These are phyloP conservation scores for Chrysoporthe puriensis DNA, from an alignment of 2,329 filamentous ascomycete genomes.

Conservation along the genomic window DNA sequence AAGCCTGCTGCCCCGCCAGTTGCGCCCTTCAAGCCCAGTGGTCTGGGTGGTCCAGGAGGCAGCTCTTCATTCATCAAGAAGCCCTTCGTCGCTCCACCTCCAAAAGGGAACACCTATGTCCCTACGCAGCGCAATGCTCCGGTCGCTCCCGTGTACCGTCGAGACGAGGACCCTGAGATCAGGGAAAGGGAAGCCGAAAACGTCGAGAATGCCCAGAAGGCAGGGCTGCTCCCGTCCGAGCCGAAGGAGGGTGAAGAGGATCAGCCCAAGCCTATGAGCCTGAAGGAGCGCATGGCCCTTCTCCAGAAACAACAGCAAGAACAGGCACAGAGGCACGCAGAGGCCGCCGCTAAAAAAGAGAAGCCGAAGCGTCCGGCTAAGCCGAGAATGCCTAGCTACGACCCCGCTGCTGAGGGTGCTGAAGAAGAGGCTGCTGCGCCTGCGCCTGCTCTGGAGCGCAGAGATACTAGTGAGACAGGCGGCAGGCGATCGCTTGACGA, in stretches of 20 bases:
- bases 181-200: slow-evolving; percentile 68
- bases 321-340: slow-evolving; percentile 80
- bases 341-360: slow-evolving; percentile 78
- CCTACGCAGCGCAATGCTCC: slow-evolving; percentile 74
- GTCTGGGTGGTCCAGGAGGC: slow-evolving; percentile 53
- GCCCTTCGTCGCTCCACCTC: slow-evolving; percentile 92
- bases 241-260: slow-evolving; percentile 67
- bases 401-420: slow-evolving; percentile 32
- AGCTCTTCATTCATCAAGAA: slow-evolving; percentile 85
- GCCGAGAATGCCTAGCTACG: slow-evolving; percentile 53
- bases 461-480: slow-evolving; percentile 51
- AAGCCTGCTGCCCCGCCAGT: slow-evolving; percentile 82
- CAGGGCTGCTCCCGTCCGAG: slow-evolving; percentile 58
- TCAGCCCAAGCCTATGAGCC: slow-evolving; percentile 85
- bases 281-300: slow-evolving; percentile 94
- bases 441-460: slow-evolving; percentile 47
- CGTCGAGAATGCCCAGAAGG: slow-evolving; percentile 68
- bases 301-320: slow-evolving; percentile 94
- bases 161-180: slow-evolving; percentile 83
- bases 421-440: slow-evolving; percentile 41
- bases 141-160: slow-evolving; percentile 75
- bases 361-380: slow-evolving; percentile 82
- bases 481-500: slow-evolving; percentile 58
- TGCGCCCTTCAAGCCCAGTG: slow-evolving; percentile 84
- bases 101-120: slow-evolving; percentile 88